These are phyloP conservation scores for Urochloa ruziziensis DNA, from an alignment of 176 grass and related monocot species.

Conservation along the genomic window DNA sequence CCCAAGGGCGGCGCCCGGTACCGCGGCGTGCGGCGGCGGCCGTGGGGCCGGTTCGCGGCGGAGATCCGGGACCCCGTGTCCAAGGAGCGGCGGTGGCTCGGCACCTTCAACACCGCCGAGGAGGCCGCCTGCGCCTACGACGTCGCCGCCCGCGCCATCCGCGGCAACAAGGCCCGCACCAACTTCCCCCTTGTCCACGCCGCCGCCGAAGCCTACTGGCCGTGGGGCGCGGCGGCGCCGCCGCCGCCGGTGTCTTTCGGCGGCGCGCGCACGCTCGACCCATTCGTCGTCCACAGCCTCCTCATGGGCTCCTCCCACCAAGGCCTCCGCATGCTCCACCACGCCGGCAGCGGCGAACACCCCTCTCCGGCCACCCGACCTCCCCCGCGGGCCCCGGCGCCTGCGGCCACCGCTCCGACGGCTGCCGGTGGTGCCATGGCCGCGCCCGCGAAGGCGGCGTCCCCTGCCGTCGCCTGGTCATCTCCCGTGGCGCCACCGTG, in stretches of 20 bases:
- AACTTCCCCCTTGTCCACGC: slow-evolving; percentile 69
- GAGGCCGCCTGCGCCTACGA: slow-evolving; percentile 97
- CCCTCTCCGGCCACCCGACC: too few species aligned
- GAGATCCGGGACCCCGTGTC: slow-evolving; percentile 90
- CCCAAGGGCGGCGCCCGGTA: slow-evolving; percentile 49
- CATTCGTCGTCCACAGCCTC: slow-evolving; percentile 48
- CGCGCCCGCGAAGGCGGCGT: too few species aligned
- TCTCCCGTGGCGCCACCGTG: not conserved
- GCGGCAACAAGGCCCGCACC: slow-evolving; percentile 87
- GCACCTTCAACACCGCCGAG: slow-evolving; percentile 96
- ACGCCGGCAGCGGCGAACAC: slow-evolving; percentile 21
- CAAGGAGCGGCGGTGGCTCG: slow-evolving; percentile 91
- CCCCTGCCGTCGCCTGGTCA: not conserved
- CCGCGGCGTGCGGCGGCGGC: slow-evolving; percentile 84
- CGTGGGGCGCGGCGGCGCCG: slow-evolving; percentile 24
- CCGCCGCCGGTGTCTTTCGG: too few species aligned
- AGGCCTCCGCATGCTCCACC: slow-evolving; percentile 25
- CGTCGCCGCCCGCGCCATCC: slow-evolving; percentile 87
- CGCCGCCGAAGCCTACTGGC: slow-evolving; percentile 25
- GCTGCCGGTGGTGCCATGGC: not conserved
- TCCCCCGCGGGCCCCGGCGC: not conserved
- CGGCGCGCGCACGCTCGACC: slow-evolving; percentile 15
- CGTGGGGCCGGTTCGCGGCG: slow-evolving; percentile 93
- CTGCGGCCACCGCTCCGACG: not conserved
- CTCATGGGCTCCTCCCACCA: slow-evolving; percentile 34